Evolutionary conservation across 345 rosid genomes (phyloP).

Genomic region (Eucalyptus cladocalyx): DNA sequence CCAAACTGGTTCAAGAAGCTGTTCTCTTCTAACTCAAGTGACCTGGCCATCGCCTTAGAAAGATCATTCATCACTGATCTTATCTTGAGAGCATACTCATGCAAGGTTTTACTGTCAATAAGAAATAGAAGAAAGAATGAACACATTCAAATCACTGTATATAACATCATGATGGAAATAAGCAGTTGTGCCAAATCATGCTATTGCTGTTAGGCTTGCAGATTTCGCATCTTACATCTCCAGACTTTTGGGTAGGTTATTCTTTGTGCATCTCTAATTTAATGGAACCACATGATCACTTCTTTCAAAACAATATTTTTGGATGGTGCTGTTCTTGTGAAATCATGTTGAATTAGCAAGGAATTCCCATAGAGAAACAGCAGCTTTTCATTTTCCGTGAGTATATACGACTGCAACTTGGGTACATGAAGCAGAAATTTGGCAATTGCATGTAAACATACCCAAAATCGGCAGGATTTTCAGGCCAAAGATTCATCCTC

Average conservation of each 20-base stretch:
- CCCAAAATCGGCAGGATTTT: constrained; percentile 27
- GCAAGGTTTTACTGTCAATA: constrained; percentile 9
- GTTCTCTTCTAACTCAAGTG: constrained; percentile 25
- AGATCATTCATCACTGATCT: constrained; percentile 14
- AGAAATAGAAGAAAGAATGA: background rate
- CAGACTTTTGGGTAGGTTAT: background rate
- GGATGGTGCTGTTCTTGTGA: background rate
- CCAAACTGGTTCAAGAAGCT: constrained; percentile 35
- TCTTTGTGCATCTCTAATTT: background rate
- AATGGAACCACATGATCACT: background rate
- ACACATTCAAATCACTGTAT: background rate
- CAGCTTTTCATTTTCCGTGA: background rate
- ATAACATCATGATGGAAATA: background rate
- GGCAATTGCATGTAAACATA: background rate
- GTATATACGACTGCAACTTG: background rate
- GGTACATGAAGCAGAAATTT: too few species aligned
- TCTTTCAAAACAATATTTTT: background rate
- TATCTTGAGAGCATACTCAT: constrained; percentile 13
- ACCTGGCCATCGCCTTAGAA: constrained; percentile 31
- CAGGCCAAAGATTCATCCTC: constrained; percentile 32
- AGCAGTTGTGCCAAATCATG: background rate
- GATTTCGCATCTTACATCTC: background rate
- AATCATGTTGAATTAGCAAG: background rate
- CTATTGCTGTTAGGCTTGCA: background rate
- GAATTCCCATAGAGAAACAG: background rate